These are phyloP conservation scores for Sugiyamaella castrensis DNA, from an alignment of 1,139 yeast genomes.

Conservation along the genomic window DNA sequence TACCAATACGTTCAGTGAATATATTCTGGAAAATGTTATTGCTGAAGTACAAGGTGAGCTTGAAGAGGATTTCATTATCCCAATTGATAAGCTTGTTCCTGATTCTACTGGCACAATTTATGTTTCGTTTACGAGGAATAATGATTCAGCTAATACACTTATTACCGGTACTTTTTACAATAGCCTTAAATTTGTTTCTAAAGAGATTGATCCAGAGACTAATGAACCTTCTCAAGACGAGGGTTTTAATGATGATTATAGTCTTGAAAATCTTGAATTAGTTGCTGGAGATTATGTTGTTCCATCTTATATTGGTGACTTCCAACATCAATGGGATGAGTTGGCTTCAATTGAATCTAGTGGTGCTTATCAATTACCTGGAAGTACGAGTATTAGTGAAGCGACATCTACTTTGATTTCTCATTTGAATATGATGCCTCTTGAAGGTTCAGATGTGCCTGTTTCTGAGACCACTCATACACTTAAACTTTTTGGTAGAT, in stretches of 20 bases:
- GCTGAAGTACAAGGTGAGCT: slow-evolving; percentile 57
- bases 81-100: slow-evolving; percentile 71
- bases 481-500: slow-evolving; percentile 80
- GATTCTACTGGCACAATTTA: slow-evolving; percentile 71
- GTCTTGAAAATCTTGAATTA: slow-evolving; percentile 74
- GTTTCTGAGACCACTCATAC: slow-evolving; percentile 59
- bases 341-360: slow-evolving; percentile 53
- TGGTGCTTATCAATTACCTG: slow-evolving; percentile 58
- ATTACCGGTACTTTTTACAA: slow-evolving; percentile 60
- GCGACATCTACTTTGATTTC: slow-evolving; percentile 46
- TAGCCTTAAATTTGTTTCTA: slow-evolving; percentile 69
- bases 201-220: slow-evolving; percentile 76
- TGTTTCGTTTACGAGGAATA: slow-evolving; percentile 69
- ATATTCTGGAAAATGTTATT: slow-evolving; percentile 75
- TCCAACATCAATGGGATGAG: slow-evolving; percentile 72
- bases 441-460: slow-evolving; percentile 74
- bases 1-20: slow-evolving; percentile 77
- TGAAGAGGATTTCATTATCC: slow-evolving; percentile 71
- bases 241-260: slow-evolving; percentile 92
- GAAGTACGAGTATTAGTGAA: slow-evolving; percentile 44
- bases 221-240: slow-evolving; percentile 58
- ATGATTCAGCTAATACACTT: slow-evolving; percentile 46
- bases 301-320: slow-evolving; percentile 78
- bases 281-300: slow-evolving; percentile 77
- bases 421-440: slow-evolving; percentile 59